Percentiles rank a stretch among this genome's conserved stretches.
Conservation (phyloP, 306 rosid genomes). For the Cicer yamashitae region DNA sequence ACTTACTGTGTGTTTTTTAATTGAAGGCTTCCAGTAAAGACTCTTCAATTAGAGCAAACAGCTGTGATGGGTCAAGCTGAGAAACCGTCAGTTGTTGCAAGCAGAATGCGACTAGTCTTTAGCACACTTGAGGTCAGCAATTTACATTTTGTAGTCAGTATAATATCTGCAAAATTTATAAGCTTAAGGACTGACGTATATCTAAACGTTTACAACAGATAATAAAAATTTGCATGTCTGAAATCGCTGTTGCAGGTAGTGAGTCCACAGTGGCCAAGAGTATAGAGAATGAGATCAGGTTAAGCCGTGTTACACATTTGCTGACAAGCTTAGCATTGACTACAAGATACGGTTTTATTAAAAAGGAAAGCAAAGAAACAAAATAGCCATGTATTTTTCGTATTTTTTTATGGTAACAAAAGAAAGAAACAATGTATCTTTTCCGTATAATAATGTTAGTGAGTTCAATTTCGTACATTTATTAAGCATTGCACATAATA, state of each 20-base stretch:
- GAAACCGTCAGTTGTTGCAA: constrained; percentile 90
- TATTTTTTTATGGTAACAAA: background rate
- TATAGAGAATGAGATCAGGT: constrained; percentile 41
- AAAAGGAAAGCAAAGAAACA: constrained; percentile 16
- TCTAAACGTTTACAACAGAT: background rate
- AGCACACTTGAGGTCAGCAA: constrained; percentile 92
- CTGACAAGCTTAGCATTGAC: background rate
- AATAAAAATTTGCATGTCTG: background rate
- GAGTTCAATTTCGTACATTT: constrained; percentile 5
- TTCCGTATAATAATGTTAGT: background rate
- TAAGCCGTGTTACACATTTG: constrained; percentile 22
- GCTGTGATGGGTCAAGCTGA: constrained; percentile 90
- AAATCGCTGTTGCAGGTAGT: constrained; percentile 69
- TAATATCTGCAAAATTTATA: background rate
- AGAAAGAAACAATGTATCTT: background rate
- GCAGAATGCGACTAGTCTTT: constrained; percentile 87
- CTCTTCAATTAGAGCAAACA: constrained; percentile 95
- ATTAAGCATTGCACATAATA: background rate
- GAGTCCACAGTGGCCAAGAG: constrained; percentile 97
- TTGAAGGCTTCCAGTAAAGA: constrained; percentile 95
- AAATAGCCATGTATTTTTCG: background rate
- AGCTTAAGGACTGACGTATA: background rate
- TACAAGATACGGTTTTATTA: background rate
- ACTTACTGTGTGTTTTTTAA: constrained; percentile 8
- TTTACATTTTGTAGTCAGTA: constrained; percentile 15